phyloP scores from a whole-genome alignment of 495 filamentous ascomycete species.

The Aspergillus sparsus region DNA sequence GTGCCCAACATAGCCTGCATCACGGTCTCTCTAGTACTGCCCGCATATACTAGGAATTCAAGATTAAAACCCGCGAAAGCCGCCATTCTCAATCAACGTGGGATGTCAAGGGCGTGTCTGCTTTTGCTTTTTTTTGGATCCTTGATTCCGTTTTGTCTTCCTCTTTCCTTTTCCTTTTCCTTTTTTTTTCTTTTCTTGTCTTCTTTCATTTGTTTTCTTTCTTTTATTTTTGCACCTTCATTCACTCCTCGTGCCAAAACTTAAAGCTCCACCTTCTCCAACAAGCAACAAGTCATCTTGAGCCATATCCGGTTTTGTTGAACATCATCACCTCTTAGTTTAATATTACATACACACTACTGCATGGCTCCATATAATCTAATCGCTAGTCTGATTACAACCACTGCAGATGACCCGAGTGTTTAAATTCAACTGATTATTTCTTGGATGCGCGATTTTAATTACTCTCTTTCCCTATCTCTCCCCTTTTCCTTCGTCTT shows the following conservation, averaged over 20 bases:
- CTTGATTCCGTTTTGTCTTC: not conserved
- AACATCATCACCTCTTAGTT: not conserved
- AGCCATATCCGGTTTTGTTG: conserved; percentile 4
- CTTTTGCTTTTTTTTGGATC: not conserved
- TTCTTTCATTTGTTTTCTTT: not conserved
- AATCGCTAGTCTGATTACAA: not conserved
- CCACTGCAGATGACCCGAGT: conserved; percentile 2
- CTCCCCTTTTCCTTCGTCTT: not conserved
- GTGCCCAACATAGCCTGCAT: not conserved
- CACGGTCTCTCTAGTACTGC: not conserved
- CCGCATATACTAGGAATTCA: not conserved
- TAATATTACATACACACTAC: not conserved
- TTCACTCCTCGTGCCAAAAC: not conserved
- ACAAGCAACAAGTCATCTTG: not conserved
- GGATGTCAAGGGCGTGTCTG: not conserved
- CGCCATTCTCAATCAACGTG: not conserved
- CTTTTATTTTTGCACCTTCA: not conserved
- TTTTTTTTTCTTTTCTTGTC: not conserved
- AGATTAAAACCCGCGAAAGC: conserved; percentile 3
- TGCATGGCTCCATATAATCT: not conserved
- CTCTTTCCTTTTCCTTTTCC: not conserved
- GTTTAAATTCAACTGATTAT: not conserved
- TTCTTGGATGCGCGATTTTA: conserved; percentile 4
- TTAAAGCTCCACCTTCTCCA: conserved; percentile 1
- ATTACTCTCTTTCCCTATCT: not conserved